Evolutionary conservation across 768 basidiomycete genomes (phyloP), one percentile per base, ranked within the genome.

Genomic region (Chalciporus pseudorubinellus): DNA sequence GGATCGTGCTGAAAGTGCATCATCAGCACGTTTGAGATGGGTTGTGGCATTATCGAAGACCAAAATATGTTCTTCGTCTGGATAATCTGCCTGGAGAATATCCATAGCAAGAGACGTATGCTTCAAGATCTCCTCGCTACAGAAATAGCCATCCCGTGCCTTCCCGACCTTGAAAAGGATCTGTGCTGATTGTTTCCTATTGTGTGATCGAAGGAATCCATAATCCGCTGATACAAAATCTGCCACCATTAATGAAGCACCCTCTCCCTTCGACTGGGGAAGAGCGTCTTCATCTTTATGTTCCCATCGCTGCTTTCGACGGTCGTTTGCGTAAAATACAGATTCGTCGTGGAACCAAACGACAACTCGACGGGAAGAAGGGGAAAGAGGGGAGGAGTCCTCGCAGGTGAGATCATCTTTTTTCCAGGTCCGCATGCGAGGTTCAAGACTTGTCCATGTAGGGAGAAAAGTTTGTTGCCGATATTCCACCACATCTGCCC

Each of bases 271-370:
- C n/a, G 50, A 36, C 31, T 67, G 53, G 11, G 66, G 71, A 3
- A 49, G 47, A 4, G 48, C 43, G 26, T 28, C 26, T 28, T 28
- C 26, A 42, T 56, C 31, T 40, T 39, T 29, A 16, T 62, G 45
- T 6, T 60, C 50, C 68, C 70, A 73, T 10, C 38, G 24, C 13
- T 46, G 31, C 16, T 52, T 58, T 0, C 48, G 43, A 0, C 56
- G 52, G 51, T 73, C 68, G 59, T 73, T 56, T 31, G 61, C 70
- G 60, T 71, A 71, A 52, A 71, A 73, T 3, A 53, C 69, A 13
- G 65, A 67, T 52, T 72, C 63, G 46, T 72, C 64, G 49, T 73
- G 70, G 39, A 51, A 59, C 61, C 59, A 65, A 8, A 59, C 47
- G 16, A 64, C 57, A 7, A 42, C 19, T 59, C 33, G 22, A 14